Conservation (phyloP, 805 yeast genomes). For the Saccharomycopsis schoenii region DNA sequence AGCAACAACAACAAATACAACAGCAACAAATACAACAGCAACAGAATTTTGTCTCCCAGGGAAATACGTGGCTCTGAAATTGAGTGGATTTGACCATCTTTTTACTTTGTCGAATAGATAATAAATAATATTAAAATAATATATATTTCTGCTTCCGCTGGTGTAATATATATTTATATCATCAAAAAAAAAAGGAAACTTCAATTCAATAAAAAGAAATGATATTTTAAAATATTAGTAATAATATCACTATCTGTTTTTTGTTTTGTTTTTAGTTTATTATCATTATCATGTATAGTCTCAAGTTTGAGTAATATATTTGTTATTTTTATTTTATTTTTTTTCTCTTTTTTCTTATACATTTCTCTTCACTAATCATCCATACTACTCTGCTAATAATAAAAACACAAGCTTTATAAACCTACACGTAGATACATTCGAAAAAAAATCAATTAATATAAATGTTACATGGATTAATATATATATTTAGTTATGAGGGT, state of each 20-base stretch:
- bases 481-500: neutral
- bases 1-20: neutral
- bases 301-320: neutral
- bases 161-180: neutral
- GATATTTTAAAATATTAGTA: neutral
- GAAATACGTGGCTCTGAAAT: neutral
- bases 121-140: neutral
- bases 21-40: neutral
- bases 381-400: neutral
- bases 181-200: neutral
- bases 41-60: conserved; percentile 1
- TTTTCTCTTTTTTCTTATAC: neutral
- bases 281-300: neutral
- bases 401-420: neutral
- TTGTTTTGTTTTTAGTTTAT: neutral
- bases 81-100: neutral
- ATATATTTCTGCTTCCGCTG: neutral
- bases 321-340: neutral
- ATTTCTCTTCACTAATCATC: neutral
- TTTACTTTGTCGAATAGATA: neutral
- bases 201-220: neutral
- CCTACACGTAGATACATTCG: neutral
- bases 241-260: neutral
- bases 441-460: neutral
- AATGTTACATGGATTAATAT: neutral